phyloP scores from a whole-genome alignment of 208 protist genomes.

The Crithidia brevicula region DNA sequence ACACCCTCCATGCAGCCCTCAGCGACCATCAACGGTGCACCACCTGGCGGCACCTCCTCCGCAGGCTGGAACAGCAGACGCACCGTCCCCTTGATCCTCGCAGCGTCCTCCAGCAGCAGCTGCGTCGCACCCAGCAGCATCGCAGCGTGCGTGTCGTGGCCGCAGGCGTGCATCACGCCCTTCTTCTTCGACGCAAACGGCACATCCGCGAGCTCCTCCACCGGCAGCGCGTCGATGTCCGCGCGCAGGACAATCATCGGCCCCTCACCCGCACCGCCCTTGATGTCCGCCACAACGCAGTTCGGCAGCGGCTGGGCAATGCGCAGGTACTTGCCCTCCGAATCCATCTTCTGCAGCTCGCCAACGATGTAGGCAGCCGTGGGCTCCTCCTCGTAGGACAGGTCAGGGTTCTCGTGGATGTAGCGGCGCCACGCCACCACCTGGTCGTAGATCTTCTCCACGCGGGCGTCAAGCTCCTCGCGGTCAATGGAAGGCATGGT shows the following conservation, averaged over 20 bases:
- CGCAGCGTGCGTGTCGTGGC: conserved; percentile 68
- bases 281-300: conserved; percentile 49
- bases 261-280: conserved; percentile 42
- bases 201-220: conserved; percentile 58
- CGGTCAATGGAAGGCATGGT: conserved; percentile 25
- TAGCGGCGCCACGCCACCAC: conserved; percentile 66
- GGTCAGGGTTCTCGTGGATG: conserved; percentile 57
- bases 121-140: conserved; percentile 62
- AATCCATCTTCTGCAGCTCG: conserved; percentile 45
- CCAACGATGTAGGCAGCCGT: conserved; percentile 61
- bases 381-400: conserved; percentile 53
- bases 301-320: conserved; percentile 41
- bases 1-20: conserved; percentile 62
- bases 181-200: conserved; percentile 55
- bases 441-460: conserved; percentile 37
- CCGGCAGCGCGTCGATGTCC: conserved; percentile 69
- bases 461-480: conserved; percentile 22
- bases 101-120: conserved; percentile 49
- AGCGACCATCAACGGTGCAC: conserved; percentile 51
- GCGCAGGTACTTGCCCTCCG: conserved; percentile 28
- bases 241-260: conserved; percentile 55
- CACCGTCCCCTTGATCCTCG: conserved; percentile 58
- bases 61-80: conserved; percentile 82
- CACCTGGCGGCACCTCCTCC: conserved; percentile 64
- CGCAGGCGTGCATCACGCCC: conserved; percentile 73